A percentile compares a stretch with the other conserved stretches of the same genome.
phyloP scores from a whole-genome alignment of 371 early-diverging fungal species.

The Actinomortierella wolfii region DNA sequence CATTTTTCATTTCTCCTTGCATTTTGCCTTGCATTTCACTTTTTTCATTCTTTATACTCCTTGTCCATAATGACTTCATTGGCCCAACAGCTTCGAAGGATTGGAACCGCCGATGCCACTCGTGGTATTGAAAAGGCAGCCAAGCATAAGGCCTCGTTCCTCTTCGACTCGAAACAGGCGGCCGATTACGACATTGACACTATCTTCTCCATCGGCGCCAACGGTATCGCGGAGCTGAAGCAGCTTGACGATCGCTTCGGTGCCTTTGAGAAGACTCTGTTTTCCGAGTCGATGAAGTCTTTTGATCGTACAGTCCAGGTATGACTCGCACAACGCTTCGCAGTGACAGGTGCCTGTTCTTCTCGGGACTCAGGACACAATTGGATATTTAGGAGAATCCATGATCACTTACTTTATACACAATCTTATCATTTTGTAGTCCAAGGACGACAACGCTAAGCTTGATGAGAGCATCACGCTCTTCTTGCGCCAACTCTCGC shows the following conservation, averaged over 20 bases:
- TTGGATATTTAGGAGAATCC: too few species aligned
- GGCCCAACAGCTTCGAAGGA: conserved; percentile 70
- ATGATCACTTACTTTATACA: too few species aligned
- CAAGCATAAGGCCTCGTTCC: conserved; percentile 73
- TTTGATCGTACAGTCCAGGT: conserved; percentile 78
- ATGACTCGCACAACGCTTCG: conserved; percentile 1
- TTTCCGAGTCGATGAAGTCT: conserved; percentile 79
- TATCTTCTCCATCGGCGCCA: conserved; percentile 81
- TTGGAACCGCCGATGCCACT: conserved; percentile 68
- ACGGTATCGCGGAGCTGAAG: conserved; percentile 80
- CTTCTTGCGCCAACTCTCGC: conserved; percentile 80
- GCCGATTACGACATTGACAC: conserved; percentile 90
- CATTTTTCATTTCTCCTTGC: background rate
- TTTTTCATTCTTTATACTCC: background rate
- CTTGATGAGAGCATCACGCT: conserved; percentile 76
- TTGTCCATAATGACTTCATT: conserved; percentile 53
- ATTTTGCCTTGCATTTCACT: conserved; percentile 3
- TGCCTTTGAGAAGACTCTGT: conserved; percentile 77
- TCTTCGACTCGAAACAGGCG: conserved; percentile 84
- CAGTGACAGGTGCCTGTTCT: too few species aligned
- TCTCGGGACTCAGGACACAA: too few species aligned
- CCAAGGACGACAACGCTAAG: conserved; percentile 80
- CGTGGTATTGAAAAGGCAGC: conserved; percentile 50
- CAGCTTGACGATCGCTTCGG: conserved; percentile 70
- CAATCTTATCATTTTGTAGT: too few species aligned